A percentile compares a stretch with the other conserved stretches of the same genome.
Conservation (phyloP, 1,139 yeast genomes). For the Lodderomyces theae region DNA sequence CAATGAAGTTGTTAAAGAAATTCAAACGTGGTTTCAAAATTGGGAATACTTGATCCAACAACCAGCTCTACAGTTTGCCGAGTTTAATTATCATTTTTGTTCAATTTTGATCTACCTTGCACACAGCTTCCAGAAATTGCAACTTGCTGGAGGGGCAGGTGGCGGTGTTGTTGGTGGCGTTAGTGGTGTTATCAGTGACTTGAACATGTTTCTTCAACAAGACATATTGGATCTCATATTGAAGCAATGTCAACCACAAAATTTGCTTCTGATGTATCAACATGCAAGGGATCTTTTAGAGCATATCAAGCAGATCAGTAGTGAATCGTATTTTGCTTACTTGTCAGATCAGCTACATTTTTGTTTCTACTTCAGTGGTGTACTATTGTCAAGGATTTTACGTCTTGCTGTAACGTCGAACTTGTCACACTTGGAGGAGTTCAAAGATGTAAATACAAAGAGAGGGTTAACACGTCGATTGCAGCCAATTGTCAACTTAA, state of each 20-base stretch:
- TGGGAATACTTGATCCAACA: slow-evolving; percentile 74
- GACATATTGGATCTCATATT: slow-evolving; percentile 15
- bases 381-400: slow-evolving; percentile 37
- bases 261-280: slow-evolving; percentile 24
- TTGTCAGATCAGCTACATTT: slow-evolving; percentile 68
- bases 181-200: neutral
- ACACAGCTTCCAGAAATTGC: slow-evolving; percentile 24
- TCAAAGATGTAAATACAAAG: neutral
- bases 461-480: neutral
- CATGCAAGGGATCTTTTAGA: slow-evolving; percentile 46
- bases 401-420: slow-evolving; percentile 8
- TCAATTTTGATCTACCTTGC: slow-evolving; percentile 46
- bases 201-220: neutral
- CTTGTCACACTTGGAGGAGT: neutral
- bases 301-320: slow-evolving; percentile 40
- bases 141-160: neutral
- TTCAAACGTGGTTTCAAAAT: slow-evolving; percentile 62
- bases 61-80: slow-evolving; percentile 75
- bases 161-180: neutral
- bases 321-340: slow-evolving; percentile 64
- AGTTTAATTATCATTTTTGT: slow-evolving; percentile 68
- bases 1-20: slow-evolving; percentile 29
- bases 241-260: slow-evolving; percentile 14
- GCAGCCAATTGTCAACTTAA: neutral
- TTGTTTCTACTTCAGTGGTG: slow-evolving; percentile 50